Evolutionary conservation across 2,329 filamentous ascomycete species (phyloP).

Genomic region (Thermochaetoides dissita): DNA sequence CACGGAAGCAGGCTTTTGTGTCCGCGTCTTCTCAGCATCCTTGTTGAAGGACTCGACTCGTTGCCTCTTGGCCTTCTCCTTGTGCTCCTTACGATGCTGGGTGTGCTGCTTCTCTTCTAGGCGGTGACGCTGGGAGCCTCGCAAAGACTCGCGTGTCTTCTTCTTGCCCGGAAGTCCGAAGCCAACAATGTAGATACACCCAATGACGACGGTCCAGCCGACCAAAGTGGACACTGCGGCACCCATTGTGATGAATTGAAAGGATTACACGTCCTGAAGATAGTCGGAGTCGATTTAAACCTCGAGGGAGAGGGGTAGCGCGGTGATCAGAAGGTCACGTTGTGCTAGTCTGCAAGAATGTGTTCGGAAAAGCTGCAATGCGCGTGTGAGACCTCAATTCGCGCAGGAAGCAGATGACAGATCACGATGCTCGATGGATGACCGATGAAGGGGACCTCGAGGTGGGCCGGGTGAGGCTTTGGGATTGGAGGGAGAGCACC

Average conservation of each 20-base stretch:
- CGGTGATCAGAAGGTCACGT: no score
- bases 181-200: conserved; percentile 13
- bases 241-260: conserved; percentile 20
- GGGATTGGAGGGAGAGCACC: neutral
- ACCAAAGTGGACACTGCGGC: conserved; percentile 21
- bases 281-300: no score
- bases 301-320: no score
- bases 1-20: conserved; percentile 16
- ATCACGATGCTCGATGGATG: conserved; percentile 6
- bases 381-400: conserved; percentile 5
- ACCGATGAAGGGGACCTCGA: neutral
- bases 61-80: conserved; percentile 27
- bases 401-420: conserved; percentile 5
- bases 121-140: conserved; percentile 15
- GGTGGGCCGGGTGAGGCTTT: neutral
- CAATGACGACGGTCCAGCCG: conserved; percentile 21
- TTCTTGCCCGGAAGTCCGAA: conserved; percentile 14
- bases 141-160: conserved; percentile 12
- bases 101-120: conserved; percentile 21
- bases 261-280: no score
- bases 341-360: neutral
- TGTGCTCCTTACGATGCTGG: conserved; percentile 23
- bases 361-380: conserved; percentile 1
- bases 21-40: conserved; percentile 26
- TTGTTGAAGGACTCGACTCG: conserved; percentile 17